Base-by-base conservation (phyloP, 2,329 filamentous ascomycete genomes). In the Lachnellula hyalina region DNA sequence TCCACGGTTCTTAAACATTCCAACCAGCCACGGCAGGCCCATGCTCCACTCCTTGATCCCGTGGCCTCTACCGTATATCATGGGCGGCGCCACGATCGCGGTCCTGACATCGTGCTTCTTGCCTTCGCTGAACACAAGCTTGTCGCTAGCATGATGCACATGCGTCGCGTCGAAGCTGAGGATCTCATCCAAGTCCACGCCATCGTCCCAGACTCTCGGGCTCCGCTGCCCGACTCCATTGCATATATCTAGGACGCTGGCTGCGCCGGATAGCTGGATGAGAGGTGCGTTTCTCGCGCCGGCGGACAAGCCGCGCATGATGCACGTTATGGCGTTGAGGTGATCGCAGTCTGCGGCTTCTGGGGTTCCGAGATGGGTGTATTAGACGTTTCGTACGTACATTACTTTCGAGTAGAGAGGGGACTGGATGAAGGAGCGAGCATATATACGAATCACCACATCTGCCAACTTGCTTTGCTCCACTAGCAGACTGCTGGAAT, bases 21-120 rank as follows among this genome's bases (percentile, higher is more conserved):
- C 68, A 3, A 72, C 68, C 17, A 82, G 68, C 25, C 71, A 68
- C 42, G 80, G 78, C 0, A 77, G 69, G 58, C 83, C 79, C 1
- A 75, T 68, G 23, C 75, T 78, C 8, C 74, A 71, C 42, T 72
- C 69, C 38, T 81, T 81, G 53, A 75, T 74, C 0, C 82, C 81
- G 17, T 79, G 70, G 2, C 81, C 80, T 2, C 23, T 17, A 7
- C 75, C 81, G 59, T 80, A 83, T 58, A 85, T 83, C 2, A 73
- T 76, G 0, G 80, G 78, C 12, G 82, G 81, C 55, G 76, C 80
- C 4, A 85, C 73, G 25, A 85, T 76, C 21, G 74, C 80, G 0
- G 78, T 79, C 63, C 76, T 77, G 23, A 81, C 69, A 3, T 69
- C 68, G 3, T 49, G 36, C 28, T 47, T 23, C 28, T 54, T 51